Evolutionary conservation across 2,329 filamentous ascomycete species (phyloP), one percentile per base, ranked within the genome.

Genomic region (Diaporthe australafricana): DNA sequence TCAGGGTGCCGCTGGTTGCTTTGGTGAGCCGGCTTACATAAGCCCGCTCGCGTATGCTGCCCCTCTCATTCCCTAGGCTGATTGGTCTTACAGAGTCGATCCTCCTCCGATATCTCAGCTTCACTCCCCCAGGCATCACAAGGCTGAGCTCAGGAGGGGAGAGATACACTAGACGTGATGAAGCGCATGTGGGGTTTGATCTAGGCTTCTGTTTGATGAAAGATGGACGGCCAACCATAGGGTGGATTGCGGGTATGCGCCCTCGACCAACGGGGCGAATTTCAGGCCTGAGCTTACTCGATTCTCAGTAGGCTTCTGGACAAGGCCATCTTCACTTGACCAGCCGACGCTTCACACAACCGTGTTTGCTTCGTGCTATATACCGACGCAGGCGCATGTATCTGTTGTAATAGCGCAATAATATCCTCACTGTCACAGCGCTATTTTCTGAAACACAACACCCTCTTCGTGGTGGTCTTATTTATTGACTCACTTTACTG

Each of bases 241-340:
- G 38, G 60, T 63, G 60, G 42, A 48, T 48, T 65, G 30, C 60
- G 42, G 45, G 60, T 38, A 50, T 65, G 45, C 48, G 45, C 45
- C 60, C 38, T 65, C 60, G 32, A 32, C 60, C 60, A 65, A 65
- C 60, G 42, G 56, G 42, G 30, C 60, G 42, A 35, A 48, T 38
- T 45, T 25, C 27, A 38, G 60, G 45, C 16, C 60, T 65, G 45
- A 50, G 60, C 60, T 50, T 27, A 65, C 60, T 38, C 60, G 35
- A 27, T 56, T 25, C 14, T 20, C n/a, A 25, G n/a, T 50, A 65
- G 60, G 45, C 60, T 65, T 50, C 45, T 65, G 35, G 14, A 65
- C 45, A 50, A 38, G 14, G n/a, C 45, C 45, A 35, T 50, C 27
- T 20, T 27, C 42, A 22, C 12, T 32, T 48, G 27, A n/a, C 57